A percentile compares a stretch with the other conserved stretches of the same genome.
These are phyloP conservation scores for Rhinocladiella similis DNA, from an alignment of 2,329 filamentous ascomycete species.

Conservation along the genomic window DNA sequence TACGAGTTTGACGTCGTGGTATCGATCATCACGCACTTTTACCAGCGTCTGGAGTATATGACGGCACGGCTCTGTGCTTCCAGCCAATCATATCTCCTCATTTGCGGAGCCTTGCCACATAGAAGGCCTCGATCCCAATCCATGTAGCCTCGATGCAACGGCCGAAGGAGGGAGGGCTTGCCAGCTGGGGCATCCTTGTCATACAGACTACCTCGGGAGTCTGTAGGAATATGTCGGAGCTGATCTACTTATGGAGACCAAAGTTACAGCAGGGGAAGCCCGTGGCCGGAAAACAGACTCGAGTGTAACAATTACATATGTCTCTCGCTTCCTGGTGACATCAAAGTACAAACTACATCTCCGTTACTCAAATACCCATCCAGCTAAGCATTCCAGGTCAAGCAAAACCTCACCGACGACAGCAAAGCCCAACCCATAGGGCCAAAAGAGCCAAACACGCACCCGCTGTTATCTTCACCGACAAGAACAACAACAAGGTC, in stretches of 20 bases:
- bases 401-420: constrained; percentile 20
- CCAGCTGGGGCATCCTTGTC: neutral
- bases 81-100: neutral
- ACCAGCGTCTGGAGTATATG: neutral
- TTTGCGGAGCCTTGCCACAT: neutral
- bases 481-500: constrained; percentile 27
- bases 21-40: too few species aligned
- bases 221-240: too few species aligned
- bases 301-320: too few species aligned
- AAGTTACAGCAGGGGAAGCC: too few species aligned
- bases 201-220: too few species aligned
- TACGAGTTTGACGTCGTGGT: too few species aligned
- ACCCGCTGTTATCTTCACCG: constrained; percentile 23
- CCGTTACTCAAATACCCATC: neutral
- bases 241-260: too few species aligned
- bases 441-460: constrained; percentile 23
- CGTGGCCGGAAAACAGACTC: too few species aligned
- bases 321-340: too few species aligned
- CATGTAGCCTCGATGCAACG: neutral
- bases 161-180: too few species aligned
- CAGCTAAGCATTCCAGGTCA: constrained; percentile 13
- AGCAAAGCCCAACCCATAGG: constrained; percentile 8
- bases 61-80: neutral
- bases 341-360: constrained; percentile 10
- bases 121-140: neutral